Evolutionary conservation across 2,329 filamentous ascomycete species (phyloP).

Genomic region (Fusarium xyrophilum): DNA sequence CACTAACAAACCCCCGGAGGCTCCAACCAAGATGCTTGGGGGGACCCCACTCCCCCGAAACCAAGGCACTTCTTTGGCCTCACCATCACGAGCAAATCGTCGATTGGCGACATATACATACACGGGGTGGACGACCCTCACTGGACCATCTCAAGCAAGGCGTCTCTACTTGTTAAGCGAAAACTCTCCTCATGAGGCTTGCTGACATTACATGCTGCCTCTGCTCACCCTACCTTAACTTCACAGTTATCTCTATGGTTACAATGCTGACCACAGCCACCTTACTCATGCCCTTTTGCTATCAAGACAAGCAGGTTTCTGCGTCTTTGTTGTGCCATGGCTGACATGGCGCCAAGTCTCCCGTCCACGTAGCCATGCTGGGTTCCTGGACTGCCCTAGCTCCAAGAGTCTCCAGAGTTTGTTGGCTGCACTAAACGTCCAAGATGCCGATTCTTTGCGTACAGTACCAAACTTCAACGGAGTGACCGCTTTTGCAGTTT

Average conservation of each 20-base stretch:
- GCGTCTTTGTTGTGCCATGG: slow-evolving; percentile 28
- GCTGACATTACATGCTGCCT: slow-evolving; percentile 9
- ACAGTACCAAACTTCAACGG: slow-evolving; percentile 12
- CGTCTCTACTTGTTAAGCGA: slow-evolving; percentile 22
- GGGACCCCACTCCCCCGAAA: slow-evolving; percentile 31
- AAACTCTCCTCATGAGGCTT: slow-evolving; percentile 26
- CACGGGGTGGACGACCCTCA: slow-evolving; percentile 31
- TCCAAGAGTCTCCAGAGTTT: slow-evolving; percentile 20
- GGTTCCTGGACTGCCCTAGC: slow-evolving; percentile 22
- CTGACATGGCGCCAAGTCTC: slow-evolving; percentile 29
- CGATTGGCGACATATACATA: slow-evolving; percentile 36
- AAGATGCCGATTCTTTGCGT: slow-evolving; percentile 20
- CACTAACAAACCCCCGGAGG: slow-evolving; percentile 11
- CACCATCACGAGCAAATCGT: slow-evolving; percentile 32
- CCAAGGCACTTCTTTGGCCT: slow-evolving; percentile 20
- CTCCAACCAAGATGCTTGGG: slow-evolving; percentile 21
- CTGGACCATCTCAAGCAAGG: slow-evolving; percentile 32
- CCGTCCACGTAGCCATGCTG: slow-evolving; percentile 27
- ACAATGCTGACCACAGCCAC: slow-evolving; percentile 18
- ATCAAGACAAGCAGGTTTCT: slow-evolving; percentile 31
- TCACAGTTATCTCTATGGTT: slow-evolving; percentile 25
- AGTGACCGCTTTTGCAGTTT: slow-evolving; percentile 20
- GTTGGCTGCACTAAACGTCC: slow-evolving; percentile 23
- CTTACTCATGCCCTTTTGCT: slow-evolving; percentile 10
- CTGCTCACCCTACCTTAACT: slow-evolving; percentile 9